phyloP scores from a whole-genome alignment of 2,329 filamentous ascomycete species.

The Periconia sp. region DNA sequence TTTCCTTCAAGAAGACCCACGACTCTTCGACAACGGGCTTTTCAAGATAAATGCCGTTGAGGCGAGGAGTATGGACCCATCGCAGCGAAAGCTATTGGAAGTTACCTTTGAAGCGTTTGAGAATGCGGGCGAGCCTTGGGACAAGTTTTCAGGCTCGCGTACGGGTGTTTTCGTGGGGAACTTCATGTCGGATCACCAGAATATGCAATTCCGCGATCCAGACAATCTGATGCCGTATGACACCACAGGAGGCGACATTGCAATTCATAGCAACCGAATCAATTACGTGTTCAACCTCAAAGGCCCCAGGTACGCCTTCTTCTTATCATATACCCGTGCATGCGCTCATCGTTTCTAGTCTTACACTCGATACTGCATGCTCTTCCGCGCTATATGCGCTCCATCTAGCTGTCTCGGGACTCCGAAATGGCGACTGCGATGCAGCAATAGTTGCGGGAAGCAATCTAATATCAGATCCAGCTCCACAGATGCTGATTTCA shows the following conservation, averaged over 20 bases:
- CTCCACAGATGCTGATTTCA: conserved; percentile 7
- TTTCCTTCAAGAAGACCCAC: conserved; percentile 38
- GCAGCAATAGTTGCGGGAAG: conserved; percentile 19
- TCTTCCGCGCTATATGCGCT: conserved; percentile 26
- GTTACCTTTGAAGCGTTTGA: conserved; percentile 43
- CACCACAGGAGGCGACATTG: conserved; percentile 13
- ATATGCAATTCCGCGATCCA: conserved; percentile 17
- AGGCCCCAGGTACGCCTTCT: conserved; percentile 20
- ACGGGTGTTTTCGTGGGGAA: conserved; percentile 28
- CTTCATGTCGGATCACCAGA: conserved; percentile 15
- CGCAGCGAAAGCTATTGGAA: conserved; percentile 35
- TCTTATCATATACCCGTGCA: neutral
- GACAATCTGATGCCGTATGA: conserved; percentile 15
- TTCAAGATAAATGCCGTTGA: conserved; percentile 28
- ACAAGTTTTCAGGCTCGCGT: conserved; percentile 19
- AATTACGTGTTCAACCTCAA: conserved; percentile 30
- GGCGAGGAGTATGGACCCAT: conserved; percentile 23
- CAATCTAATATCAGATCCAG: conserved; percentile 20
- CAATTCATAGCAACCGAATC: conserved; percentile 29
- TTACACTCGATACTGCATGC: conserved; percentile 29
- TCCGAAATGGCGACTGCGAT: conserved; percentile 24
- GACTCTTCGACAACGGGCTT: conserved; percentile 40
- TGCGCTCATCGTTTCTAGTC: conserved; percentile 9
- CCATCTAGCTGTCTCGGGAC: conserved; percentile 19
- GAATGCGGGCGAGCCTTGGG: conserved; percentile 33